These are phyloP conservation scores for Tetrapisispora namnaoensis DNA, from an alignment of 805 yeast species.

Conservation along the genomic window DNA sequence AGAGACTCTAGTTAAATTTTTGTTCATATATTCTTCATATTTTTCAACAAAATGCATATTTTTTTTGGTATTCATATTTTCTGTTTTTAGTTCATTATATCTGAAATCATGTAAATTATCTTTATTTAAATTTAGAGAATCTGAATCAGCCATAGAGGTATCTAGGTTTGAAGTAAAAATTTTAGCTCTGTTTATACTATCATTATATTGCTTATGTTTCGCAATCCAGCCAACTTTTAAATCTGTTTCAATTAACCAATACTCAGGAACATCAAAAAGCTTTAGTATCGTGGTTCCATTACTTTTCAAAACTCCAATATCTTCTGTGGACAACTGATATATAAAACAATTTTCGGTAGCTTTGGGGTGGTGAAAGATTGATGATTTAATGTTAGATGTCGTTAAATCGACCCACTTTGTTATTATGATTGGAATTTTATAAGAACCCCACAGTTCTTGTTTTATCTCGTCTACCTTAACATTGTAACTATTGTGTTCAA, in stretches of 20 bases:
- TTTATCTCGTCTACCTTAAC: not conserved
- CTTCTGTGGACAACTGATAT: constrained; percentile 81
- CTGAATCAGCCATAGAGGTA: too few relatives aligned
- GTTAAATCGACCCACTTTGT: constrained; percentile 98
- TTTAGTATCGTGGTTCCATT: constrained; percentile 76
- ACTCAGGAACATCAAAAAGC: constrained; percentile 50
- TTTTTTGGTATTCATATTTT: constrained; percentile 36
- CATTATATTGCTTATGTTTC: constrained; percentile 35
- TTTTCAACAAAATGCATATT: constrained; percentile 80
- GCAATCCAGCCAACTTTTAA: constrained; percentile 45
- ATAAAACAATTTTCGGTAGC: constrained; percentile 74
- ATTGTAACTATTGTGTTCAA: constrained; percentile 19
- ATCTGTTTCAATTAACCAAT: constrained; percentile 51
- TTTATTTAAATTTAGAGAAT: not conserved
- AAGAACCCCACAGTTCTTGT: not conserved
- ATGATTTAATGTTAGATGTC: constrained; percentile 30
- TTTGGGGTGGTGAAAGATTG: not conserved
- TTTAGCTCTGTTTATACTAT: constrained; percentile 30
- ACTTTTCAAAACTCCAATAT: constrained; percentile 82
- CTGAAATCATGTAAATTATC: not conserved
- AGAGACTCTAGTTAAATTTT: constrained; percentile 74
- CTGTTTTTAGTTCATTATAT: constrained; percentile 1
- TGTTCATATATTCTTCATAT: constrained; percentile 86
- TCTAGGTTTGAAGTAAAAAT: not conserved
- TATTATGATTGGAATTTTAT: constrained; percentile 28